Evolutionary conservation across 2,329 filamentous ascomycete genomes (phyloP).

Genomic region (Penicillium sp.): DNA sequence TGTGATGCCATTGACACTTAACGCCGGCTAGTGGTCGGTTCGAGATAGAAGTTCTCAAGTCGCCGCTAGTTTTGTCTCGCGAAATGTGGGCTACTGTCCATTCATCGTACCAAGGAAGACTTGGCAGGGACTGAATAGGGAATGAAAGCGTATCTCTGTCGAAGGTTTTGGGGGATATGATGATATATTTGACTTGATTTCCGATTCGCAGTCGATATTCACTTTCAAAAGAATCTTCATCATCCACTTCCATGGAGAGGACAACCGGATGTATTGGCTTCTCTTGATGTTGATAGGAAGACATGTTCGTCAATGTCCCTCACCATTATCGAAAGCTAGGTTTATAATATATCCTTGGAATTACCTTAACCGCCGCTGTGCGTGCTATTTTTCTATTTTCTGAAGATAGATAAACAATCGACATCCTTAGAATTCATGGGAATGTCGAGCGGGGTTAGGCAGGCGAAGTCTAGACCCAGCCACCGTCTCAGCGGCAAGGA

Average conservation of each 20-base stretch:
- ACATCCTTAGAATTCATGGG: too few species aligned
- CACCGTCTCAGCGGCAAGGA: too few species aligned
- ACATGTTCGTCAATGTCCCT: conserved; percentile 1
- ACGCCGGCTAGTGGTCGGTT: conserved; percentile 27
- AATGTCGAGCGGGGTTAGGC: too few species aligned
- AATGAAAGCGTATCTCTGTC: conserved; percentile 10
- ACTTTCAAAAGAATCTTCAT: conserved; percentile 7
- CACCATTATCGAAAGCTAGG: background rate
- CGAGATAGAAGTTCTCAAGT: conserved; percentile 28
- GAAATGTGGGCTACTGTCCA: conserved; percentile 6
- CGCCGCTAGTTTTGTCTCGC: conserved; percentile 20
- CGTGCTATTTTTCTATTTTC: background rate
- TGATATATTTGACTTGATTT: conserved; percentile 8
- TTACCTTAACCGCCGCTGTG: background rate
- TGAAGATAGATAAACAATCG: too few species aligned
- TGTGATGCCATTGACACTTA: conserved; percentile 28
- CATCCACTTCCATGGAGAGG: conserved; percentile 8
- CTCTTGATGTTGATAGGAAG: conserved; percentile 1
- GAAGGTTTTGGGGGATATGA: conserved; percentile 7
- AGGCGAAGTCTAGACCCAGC: too few species aligned
- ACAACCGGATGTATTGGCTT: conserved; percentile 1
- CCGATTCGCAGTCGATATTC: conserved; percentile 8
- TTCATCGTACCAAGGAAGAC: conserved; percentile 7
- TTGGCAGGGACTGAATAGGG: conserved; percentile 6
- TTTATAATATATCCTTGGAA: background rate